These are phyloP conservation scores for Mycosphaerella arachidis DNA, from an alignment of 2,329 filamentous ascomycete species.

Conservation along the genomic window DNA sequence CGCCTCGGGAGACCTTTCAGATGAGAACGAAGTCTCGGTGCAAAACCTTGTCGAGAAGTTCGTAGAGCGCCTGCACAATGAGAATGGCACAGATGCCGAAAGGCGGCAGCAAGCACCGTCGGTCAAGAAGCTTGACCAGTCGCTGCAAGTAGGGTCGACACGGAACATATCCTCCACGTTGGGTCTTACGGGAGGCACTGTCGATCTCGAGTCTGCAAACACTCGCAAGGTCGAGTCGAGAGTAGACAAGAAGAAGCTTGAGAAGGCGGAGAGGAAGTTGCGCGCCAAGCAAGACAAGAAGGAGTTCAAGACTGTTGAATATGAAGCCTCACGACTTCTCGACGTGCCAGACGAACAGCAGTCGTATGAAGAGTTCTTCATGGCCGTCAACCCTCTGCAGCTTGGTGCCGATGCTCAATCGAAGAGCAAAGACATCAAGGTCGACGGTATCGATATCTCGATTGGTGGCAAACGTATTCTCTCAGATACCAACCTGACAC, in stretches of 20 bases:
- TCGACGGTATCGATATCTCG: constrained; percentile 91
- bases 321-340: constrained; percentile 87
- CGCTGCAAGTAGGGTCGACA: constrained; percentile 89
- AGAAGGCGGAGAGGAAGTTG: constrained; percentile 97
- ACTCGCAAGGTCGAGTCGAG: constrained; percentile 92
- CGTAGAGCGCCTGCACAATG: constrained; percentile 72
- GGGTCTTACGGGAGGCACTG: constrained; percentile 74
- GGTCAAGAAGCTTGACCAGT: constrained; percentile 84
- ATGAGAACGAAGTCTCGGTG: constrained; percentile 70
- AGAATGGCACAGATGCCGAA: constrained; percentile 64
- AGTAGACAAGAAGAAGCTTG: constrained; percentile 97
- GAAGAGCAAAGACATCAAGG: constrained; percentile 98
- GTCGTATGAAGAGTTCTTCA: constrained; percentile 99
- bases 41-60: constrained; percentile 83
- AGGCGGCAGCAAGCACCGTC: constrained; percentile 66
- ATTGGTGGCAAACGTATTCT: constrained; percentile 86
- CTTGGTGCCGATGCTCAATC: constrained; percentile 61
- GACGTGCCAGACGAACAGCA: constrained; percentile 76
- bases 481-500: constrained; percentile 81
- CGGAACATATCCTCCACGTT: constrained; percentile 95
- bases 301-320: constrained; percentile 95
- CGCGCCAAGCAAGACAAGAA: constrained; percentile 98
- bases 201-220: constrained; percentile 93
- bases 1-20: constrained; percentile 77
- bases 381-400: constrained; percentile 96